Conservation (phyloP, 345 rosid genomes). For the Geranium brycei region DNA sequence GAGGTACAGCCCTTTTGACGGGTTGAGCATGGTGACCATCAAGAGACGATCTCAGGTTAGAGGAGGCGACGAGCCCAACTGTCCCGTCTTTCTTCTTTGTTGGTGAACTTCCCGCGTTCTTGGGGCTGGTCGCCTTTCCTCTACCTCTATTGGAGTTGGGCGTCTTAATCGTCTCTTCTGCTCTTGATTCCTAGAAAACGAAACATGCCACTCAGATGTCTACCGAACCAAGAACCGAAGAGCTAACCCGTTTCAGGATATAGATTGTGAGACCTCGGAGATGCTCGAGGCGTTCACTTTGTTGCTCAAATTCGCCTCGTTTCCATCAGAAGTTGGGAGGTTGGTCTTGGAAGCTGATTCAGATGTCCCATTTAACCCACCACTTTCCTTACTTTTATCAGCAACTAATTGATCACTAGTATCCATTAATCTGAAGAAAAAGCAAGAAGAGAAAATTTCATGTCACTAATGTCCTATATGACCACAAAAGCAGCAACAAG, state of each 20-base stretch:
- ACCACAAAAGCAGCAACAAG: too few relatives aligned
- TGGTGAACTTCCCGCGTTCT: not conserved
- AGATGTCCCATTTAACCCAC: not conserved
- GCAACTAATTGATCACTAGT: not conserved
- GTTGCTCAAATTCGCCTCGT: not conserved
- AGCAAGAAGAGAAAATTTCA: not conserved
- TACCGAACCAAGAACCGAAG: not conserved
- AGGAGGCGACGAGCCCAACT: constrained; percentile 4
- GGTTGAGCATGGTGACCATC: constrained; percentile 1
- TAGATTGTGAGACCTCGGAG: not conserved
- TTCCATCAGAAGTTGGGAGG: not conserved
- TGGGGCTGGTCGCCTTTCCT: not conserved
- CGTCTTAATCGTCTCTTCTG: not conserved
- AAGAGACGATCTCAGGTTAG: constrained; percentile 6
- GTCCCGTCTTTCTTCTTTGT: constrained; percentile 9
- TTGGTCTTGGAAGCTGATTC: not conserved
- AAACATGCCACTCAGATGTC: not conserved
- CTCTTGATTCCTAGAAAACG: constrained; percentile 7
- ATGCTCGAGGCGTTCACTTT: constrained; percentile 1
- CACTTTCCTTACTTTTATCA: not conserved
- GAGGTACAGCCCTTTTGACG: constrained; percentile 1
- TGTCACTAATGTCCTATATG: not conserved
- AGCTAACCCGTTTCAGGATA: not conserved
- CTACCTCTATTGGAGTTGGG: constrained; percentile 1
- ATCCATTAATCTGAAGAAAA: constrained; percentile 5